A percentile compares a stretch with the other conserved stretches of the same genome.
Evolutionary conservation across 2,329 filamentous ascomycete genomes (phyloP).

Genomic region (Exophiala lecanii-corni): DNA sequence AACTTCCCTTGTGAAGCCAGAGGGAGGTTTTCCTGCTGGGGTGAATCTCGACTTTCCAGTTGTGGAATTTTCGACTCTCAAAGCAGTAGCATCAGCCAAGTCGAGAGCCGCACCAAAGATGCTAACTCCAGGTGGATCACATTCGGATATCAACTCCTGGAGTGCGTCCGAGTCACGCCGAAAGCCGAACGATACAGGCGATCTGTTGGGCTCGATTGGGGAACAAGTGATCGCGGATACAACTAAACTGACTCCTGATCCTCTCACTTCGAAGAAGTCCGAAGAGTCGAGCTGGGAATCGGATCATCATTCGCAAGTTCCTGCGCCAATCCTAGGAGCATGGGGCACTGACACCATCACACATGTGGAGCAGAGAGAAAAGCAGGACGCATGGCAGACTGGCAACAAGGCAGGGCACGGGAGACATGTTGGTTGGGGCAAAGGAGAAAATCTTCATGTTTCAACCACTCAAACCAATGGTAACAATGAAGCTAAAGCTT

Average conservation of each 20-base stretch:
- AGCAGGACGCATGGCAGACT: no score
- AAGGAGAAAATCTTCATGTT: not conserved
- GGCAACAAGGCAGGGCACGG: not conserved
- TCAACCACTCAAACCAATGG: not conserved
- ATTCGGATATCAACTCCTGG: not conserved
- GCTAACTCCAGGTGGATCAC: not conserved
- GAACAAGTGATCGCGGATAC: not conserved
- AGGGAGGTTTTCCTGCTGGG: conserved; percentile 8
- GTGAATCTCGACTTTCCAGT: conserved; percentile 16
- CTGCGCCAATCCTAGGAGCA: not conserved
- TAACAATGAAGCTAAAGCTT: not conserved
- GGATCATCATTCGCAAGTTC: not conserved
- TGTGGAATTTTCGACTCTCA: conserved; percentile 12
- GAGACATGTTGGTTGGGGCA: not conserved
- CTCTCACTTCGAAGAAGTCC: not conserved
- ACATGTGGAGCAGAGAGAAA: not conserved
- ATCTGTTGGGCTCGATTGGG: not conserved
- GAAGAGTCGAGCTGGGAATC: not conserved
- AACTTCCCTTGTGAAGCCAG: conserved; percentile 16
- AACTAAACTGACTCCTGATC: not conserved
- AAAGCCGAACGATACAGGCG: not conserved
- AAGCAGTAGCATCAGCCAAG: not conserved
- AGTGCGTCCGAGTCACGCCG: not conserved
- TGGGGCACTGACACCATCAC: not conserved
- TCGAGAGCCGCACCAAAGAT: not conserved